Conservation (phyloP, 164 flowering plant species). For the Litsea cubeba region DNA sequence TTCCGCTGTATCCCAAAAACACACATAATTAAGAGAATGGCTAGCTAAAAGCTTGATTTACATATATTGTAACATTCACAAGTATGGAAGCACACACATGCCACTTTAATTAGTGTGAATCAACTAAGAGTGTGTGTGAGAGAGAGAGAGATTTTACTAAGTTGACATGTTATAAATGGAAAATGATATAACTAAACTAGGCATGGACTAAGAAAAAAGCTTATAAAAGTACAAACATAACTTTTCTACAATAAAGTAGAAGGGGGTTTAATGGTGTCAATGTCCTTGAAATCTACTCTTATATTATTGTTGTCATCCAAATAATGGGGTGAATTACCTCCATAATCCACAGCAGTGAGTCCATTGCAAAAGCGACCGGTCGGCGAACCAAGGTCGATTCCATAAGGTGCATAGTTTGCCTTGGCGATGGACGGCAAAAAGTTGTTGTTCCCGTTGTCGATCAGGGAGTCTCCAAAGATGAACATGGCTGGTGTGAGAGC, state of each 20-base stretch:
- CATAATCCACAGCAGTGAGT: constrained; percentile 36
- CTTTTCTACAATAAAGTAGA: not conserved
- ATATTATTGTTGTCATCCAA: not conserved
- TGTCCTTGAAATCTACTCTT: too few species aligned
- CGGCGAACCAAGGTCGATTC: constrained; percentile 35
- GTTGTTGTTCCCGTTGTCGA: constrained; percentile 42
- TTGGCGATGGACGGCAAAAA: constrained; percentile 24
- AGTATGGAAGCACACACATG: too few species aligned
- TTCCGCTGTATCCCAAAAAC: constrained; percentile 13
- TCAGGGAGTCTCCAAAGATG: constrained; percentile 38
- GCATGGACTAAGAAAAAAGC: not conserved
- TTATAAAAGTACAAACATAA: not conserved
- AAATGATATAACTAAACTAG: not conserved
- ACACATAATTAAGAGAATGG: not conserved
- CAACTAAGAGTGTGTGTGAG: too few species aligned
- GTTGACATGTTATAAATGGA: not conserved
- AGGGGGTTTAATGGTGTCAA: not conserved
- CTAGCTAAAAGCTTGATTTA: not conserved
- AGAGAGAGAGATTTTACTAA: not conserved
- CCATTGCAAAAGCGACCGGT: constrained; percentile 40
- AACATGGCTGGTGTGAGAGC: constrained; percentile 32
- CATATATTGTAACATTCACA: not conserved
- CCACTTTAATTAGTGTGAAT: too few species aligned
- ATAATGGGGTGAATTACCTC: constrained; percentile 19
- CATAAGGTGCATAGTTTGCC: constrained; percentile 37